Evolutionary conservation across 805 yeast genomes (phyloP), one percentile per base, ranked within the genome.

Genomic region (Yamadazyma kitorensis): DNA sequence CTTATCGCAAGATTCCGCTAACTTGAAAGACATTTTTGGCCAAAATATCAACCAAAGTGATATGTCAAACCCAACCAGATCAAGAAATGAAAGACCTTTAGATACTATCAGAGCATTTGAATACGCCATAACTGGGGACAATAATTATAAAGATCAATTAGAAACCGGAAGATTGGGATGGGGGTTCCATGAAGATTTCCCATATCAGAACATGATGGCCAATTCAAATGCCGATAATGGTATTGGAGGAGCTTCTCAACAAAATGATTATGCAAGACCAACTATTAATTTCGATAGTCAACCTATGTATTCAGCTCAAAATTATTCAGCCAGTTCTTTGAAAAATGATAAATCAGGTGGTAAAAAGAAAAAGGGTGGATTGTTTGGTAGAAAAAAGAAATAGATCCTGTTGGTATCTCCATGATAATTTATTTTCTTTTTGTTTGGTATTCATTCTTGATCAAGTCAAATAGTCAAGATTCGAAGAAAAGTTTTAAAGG

Each of bases 61-160:
- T 57, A 71, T 83, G 47, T 86, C 95, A 24, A 93, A 93, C 55
- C 99, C 99, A 18, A 81, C 96, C 5, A 76, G 99, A 52, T 64
- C 84, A 14, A 77, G 98, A 60, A 91, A 89, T 58, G 99, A 93
- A 63, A 78, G 99, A 52, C 99, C 99, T 4, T 67, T 93, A 51
- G 99, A 94, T 59, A 93, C 99, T 2, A 89, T 93, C 51, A 74
- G 98, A 49, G 73, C 86, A 4, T 93, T 93, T 61, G 98, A 93
- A 67, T 93, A 82, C 55, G 81, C 97, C 24, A 88, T 93, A 44
- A 86, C 96, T 5, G 96, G 96, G 33, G 98, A 93, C 59, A 64
- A 72, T 38, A 60, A 76, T 9, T 82, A 85, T 67, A 78, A 81
- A 34, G 93, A 86, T 37, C 87, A 85, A 49, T 69, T 87, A 51